Evolutionary conservation across 441 rosid species (phyloP).

Genomic region (Brassica balearica): DNA sequence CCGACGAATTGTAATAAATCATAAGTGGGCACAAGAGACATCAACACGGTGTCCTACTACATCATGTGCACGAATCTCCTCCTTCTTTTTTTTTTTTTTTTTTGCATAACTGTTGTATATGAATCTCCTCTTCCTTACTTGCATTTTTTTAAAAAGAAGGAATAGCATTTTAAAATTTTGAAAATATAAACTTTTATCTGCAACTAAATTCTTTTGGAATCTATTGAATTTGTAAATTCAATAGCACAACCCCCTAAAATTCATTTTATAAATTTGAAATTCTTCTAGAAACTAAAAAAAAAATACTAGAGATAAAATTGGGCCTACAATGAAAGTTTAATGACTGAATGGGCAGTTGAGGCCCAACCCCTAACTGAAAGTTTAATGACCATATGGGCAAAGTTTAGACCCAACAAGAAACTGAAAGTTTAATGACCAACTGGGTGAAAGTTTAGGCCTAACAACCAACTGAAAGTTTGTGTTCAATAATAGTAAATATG

Average conservation of each 20-base stretch:
- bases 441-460: not conserved
- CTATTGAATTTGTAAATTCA: not conserved
- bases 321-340: constrained; percentile 16
- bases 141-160: not conserved
- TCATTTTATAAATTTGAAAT: not conserved
- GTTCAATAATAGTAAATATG: too few relatives aligned
- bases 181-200: not conserved
- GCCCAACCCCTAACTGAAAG: not conserved
- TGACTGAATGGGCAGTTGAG: not conserved
- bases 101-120: not conserved
- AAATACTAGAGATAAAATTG: not conserved
- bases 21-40: not conserved
- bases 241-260: not conserved
- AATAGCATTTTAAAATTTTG: not conserved
- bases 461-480: not conserved
- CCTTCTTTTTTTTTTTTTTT: not conserved
- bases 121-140: not conserved
- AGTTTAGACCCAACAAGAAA: constrained; percentile 21
- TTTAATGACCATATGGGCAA: not conserved
- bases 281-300: too few relatives aligned
- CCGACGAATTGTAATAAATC: constrained; percentile 32
- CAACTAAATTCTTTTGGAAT: not conserved
- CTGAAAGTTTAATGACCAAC: not conserved
- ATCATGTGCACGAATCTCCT: not conserved
- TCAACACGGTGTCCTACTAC: not conserved